These are phyloP conservation scores for Xylaria arbuscula DNA, from an alignment of 2,329 filamentous ascomycete species.

Conservation along the genomic window DNA sequence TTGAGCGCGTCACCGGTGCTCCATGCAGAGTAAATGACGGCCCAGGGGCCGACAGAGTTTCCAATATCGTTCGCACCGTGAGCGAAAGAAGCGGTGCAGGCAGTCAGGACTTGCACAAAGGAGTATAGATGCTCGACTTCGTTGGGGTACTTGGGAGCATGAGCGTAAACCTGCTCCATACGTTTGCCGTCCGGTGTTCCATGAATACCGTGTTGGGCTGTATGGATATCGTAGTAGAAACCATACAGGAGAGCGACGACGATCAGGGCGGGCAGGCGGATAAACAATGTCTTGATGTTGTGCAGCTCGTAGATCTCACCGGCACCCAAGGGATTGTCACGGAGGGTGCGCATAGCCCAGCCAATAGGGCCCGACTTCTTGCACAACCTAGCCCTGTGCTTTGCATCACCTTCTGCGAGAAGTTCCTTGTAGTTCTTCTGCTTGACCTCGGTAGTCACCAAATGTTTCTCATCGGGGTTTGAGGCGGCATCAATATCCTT, in stretches of 20 bases:
- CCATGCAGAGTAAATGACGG: constrained; percentile 76
- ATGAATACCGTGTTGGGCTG: constrained; percentile 74
- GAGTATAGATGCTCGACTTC: constrained; percentile 77
- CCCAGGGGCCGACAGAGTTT: constrained; percentile 76
- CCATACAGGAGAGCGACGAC: constrained; percentile 76
- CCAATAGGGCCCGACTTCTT: constrained; percentile 75
- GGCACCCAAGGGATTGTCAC: constrained; percentile 76
- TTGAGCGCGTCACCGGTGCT: constrained; percentile 68
- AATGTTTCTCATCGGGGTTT: constrained; percentile 55
- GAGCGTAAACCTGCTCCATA: constrained; percentile 74
- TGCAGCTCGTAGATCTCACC: constrained; percentile 79
- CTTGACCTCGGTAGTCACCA: constrained; percentile 59
- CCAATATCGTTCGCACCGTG: constrained; percentile 83
- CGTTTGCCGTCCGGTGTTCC: constrained; percentile 79
- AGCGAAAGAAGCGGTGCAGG: constrained; percentile 78
- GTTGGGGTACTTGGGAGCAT: constrained; percentile 74
- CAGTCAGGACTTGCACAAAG: constrained; percentile 73
- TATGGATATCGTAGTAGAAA: constrained; percentile 84
- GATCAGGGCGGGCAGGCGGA: constrained; percentile 76
- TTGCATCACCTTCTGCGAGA: constrained; percentile 65
- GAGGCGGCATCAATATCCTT: constrained; percentile 43
- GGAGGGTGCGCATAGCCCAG: constrained; percentile 84
- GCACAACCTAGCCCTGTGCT: constrained; percentile 71
- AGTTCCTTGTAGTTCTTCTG: constrained; percentile 72
- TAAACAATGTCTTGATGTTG: constrained; percentile 72